These are phyloP conservation scores for Rhamnella rubrinervis DNA, from an alignment of 331 rosid species.

Conservation along the genomic window DNA sequence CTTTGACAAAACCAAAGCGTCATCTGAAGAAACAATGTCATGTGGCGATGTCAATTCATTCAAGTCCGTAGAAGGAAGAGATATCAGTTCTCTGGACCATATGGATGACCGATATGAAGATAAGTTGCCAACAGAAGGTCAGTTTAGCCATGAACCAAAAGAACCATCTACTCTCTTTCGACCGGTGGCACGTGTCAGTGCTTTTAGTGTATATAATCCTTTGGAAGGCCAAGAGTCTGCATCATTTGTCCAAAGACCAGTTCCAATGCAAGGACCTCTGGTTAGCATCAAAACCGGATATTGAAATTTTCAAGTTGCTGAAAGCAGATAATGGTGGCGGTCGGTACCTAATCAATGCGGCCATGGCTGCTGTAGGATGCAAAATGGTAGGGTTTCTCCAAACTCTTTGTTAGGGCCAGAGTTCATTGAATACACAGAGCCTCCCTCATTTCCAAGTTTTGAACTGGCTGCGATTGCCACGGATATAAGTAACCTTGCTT, in stretches of 20 bases:
- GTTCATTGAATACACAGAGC: constrained; percentile 72
- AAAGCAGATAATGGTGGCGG: constrained; percentile 50
- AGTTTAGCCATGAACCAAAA: constrained; percentile 40
- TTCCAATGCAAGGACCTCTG: constrained; percentile 65
- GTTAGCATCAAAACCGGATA: constrained; percentile 57
- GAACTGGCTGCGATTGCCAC: constrained; percentile 94
- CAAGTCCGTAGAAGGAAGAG: constrained; percentile 51
- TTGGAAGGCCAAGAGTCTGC: constrained; percentile 48
- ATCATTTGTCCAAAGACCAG: constrained; percentile 41
- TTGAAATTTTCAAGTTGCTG: constrained; percentile 52
- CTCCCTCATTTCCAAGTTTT: constrained; percentile 68
- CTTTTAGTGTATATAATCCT: constrained; percentile 63
- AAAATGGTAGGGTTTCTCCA: constrained; percentile 28
- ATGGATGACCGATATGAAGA: constrained; percentile 40
- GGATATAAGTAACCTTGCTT: constrained; percentile 86
- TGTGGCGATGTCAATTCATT: constrained; percentile 56
- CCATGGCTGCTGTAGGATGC: constrained; percentile 65
- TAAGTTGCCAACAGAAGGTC: constrained; percentile 40
- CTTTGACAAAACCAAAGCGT: constrained; percentile 61
- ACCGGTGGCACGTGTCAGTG: constrained; percentile 81
- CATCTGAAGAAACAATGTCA: constrained; percentile 67
- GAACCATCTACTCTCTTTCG: constrained; percentile 65
- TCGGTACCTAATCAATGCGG: constrained; percentile 77
- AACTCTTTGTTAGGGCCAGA: constrained; percentile 85
- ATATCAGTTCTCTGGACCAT: constrained; percentile 39